Evolutionary conservation across 495 filamentous ascomycete genomes (phyloP), one percentile per base, ranked within the genome.

Genomic region (Platismatia glauca): DNA sequence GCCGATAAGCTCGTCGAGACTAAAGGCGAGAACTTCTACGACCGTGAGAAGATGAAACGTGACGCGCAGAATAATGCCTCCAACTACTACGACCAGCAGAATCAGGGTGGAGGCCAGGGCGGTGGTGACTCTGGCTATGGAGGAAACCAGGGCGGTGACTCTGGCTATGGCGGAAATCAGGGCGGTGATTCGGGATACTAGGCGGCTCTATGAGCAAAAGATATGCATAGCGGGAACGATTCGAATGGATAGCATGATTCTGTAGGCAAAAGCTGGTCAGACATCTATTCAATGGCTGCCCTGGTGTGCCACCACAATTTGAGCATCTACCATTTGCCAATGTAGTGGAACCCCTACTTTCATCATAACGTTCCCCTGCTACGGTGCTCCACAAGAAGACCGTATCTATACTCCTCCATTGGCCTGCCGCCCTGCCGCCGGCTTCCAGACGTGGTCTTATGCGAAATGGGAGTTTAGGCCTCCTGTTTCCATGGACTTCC

Each of bases 1-100:
- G 82, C 88, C 65, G 88, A 90, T 76, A 86, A 84, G 69, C 75
- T 89, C 43, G 72, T 84, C 71, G 86, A 90, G 81, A 86, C 81
- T 71, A 87, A 86, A 79, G 86, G 86, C n/a, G 74, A 85, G 35
- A 83, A 88, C 75, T 82, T 76, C 64, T 69, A 85, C 65, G 87
- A 90, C 74, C 75, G 79, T 20, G 86, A 89, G 79, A 78, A 80
- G 76, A 82, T 85, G 57, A 87, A 86, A 75, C 77, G 72, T 56
- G 76, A 87, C 41, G 86, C 88, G 50, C 76, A 78, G 69, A 44
- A 79, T 2, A 34, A 61, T 16, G 59, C 59, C 15, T 50, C 37
- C 35, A 12, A 20, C 1, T 61, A 53, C 48, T 61, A 61, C 37
- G 59, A 61, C 22, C 59, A 55, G 43, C 44, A 61, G 31, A 15